phyloP scores from a whole-genome alignment of 768 basidiomycete species.

The Lactifluus volemus region DNA sequence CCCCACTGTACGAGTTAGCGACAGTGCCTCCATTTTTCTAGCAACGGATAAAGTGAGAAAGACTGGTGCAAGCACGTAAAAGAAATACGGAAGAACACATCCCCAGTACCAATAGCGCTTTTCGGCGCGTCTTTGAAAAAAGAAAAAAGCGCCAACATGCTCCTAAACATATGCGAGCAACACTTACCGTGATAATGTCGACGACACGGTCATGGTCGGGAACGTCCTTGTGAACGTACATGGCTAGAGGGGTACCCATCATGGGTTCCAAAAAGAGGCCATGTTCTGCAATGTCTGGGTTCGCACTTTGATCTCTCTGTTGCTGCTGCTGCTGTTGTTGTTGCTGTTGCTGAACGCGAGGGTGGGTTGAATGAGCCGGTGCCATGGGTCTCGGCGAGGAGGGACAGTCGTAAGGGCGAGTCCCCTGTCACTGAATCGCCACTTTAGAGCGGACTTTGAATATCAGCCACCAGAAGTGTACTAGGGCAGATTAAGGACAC shows the following conservation, averaged over 20 bases:
- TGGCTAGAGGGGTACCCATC: constrained; percentile 63
- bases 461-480: constrained; percentile 3
- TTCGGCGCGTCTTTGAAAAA: not conserved
- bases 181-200: constrained; percentile 59
- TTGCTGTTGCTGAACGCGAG: constrained; percentile 39
- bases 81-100: not conserved
- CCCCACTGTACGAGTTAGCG: constrained; percentile 68
- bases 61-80: not conserved
- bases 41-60: constrained; percentile 3
- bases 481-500: not conserved
- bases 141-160: not conserved
- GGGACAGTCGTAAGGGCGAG: constrained; percentile 21
- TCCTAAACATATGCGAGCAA: constrained; percentile 4
- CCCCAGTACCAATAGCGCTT: not conserved
- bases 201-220: constrained; percentile 55
- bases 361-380: constrained; percentile 56
- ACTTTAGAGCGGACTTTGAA: constrained; percentile 20
- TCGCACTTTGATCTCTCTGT: constrained; percentile 30
- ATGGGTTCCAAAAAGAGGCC: constrained; percentile 72
- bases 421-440: constrained; percentile 20
- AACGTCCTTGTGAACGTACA: constrained; percentile 79
- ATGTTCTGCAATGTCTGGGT: constrained; percentile 25
- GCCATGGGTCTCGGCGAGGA: constrained; percentile 60
- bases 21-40: constrained; percentile 75
- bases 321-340: constrained; percentile 30